Base-by-base conservation (phyloP, 345 rosid species). In the Firmiana major region DNA sequence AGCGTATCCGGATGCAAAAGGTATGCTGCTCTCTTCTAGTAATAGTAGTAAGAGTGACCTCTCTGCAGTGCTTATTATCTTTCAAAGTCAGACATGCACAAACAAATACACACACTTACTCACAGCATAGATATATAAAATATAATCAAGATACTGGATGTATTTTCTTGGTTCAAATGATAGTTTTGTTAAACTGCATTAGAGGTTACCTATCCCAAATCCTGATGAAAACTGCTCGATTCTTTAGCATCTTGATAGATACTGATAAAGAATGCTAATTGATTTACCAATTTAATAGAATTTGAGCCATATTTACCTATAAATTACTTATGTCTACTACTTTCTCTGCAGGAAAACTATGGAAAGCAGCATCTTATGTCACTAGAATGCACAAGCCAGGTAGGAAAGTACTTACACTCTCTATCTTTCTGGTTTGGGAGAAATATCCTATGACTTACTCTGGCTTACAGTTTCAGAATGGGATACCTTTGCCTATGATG, bases 321-420 rank as follows among this genome's bases (percentile, higher is more conserved):
- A 2, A 62, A 13, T 53, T 60, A 51, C 48, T 1, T 12, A 19
- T 65, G 31, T 28, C n/a, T 60, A 22, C 60, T 67, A 40, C 74
- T 68, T 79, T 71, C 63, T 68, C 70, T 71, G 76, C 90, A 92
- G 98, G 93, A 90, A 79, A 88, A 85, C 80, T 67, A 82, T 22
- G 85, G 83, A 65, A 92, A 87, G 83, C 84, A 81, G 84, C 94
- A 85, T 81, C 84, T 87, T 73, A 54, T 88, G 83, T 86, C 88
- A 40, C 45, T 90, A 68, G 92, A 90, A 68, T 86, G 91, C 75
- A 65, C 84, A 59, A 81, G 83, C 83, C 97, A 88, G 93, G 97
- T 91, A 81, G 75, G 53, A 74, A 82, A 72, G 59, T 75, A 57
- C 54, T 31, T 45, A 66, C 28, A 51, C 45, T 71, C 75, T 71